Base-by-base conservation (phyloP, 768 basidiomycete genomes). In the Pleurotus platypus region DNA sequence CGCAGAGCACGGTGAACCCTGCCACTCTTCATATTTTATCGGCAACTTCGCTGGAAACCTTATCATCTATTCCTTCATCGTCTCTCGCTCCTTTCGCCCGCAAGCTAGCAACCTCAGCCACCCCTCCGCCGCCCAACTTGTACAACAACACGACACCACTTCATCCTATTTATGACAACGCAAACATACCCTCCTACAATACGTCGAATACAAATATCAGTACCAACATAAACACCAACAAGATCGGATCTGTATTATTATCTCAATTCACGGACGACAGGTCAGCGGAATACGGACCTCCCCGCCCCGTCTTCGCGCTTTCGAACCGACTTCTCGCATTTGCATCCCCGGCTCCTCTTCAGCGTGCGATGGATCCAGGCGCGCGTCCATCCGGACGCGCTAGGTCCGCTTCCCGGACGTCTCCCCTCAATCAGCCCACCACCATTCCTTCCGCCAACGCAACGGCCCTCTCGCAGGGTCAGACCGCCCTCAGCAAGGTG, bases 321-420 rank as follows among this genome's bases (percentile, higher is more conserved):
- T 84, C 84, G 11, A 69, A 76, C 37, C 84, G 87, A 8, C 78
- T 91, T 22, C 73, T 90, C 12, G 87, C 84, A 3, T 89, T 80
- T 61, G 77, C 81, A 7, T 72, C 67, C 2, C 61, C 58, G 18
- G 51, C 59, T 15, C 62, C 47, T 11, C 22, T 49, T 43, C 60
- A 62, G 27, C 63, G 4, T 47, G 51, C 51, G 12, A 24, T 27
- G 15, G 51, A 53, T 20, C 11, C 30, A 11, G 30, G 9, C 8
- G 30, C 11, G 2, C 30, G 30, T 35, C 30, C 30, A 35, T 22
- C 37, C 11, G 40, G 11, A 7, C 51, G 24, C n/a, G 16, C 38
- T 9, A 35, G 30, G 30, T 16, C 40, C 11, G 24, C 51, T 5
- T 59, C 22, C 37, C 55, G 7, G 39, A 43, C 60, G 15, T 38